A percentile compares a stretch with the other conserved stretches of the same genome.
phyloP scores from a whole-genome alignment of 2,329 filamentous ascomycete species.

The Paraphaeosphaeria sporulosa region DNA sequence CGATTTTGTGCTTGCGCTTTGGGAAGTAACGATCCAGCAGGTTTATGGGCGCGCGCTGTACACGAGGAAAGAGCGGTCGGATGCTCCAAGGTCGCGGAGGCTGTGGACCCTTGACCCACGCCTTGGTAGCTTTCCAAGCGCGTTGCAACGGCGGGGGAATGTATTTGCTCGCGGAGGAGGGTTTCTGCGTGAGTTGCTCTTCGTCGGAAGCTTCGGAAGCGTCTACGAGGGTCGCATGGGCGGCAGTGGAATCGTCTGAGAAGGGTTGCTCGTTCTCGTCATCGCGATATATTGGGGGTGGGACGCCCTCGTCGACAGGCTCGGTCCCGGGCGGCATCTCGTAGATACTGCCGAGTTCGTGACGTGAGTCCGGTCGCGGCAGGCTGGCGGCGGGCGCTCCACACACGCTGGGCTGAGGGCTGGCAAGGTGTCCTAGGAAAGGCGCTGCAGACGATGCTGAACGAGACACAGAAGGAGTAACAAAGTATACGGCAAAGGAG shows the following conservation, averaged over 20 bases:
- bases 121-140: constrained; percentile 49
- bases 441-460: not conserved
- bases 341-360: constrained; percentile 39
- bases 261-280: constrained; percentile 34
- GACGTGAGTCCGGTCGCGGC: constrained; percentile 41
- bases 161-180: constrained; percentile 37
- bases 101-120: constrained; percentile 58
- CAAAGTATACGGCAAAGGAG: not conserved
- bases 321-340: constrained; percentile 34
- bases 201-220: constrained; percentile 45
- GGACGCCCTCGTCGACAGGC: constrained; percentile 34
- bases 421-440: constrained; percentile 27
- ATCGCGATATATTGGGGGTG: constrained; percentile 43
- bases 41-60: constrained; percentile 72
- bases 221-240: constrained; percentile 30
- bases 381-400: constrained; percentile 28
- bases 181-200: constrained; percentile 30
- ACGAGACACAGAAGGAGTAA: not conserved
- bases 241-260: constrained; percentile 34
- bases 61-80: constrained; percentile 64
- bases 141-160: constrained; percentile 63
- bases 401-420: constrained; percentile 14
- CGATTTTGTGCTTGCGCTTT: constrained; percentile 64
- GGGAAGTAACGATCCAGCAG: constrained; percentile 71
- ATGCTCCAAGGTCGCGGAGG: constrained; percentile 59